A percentile compares a stretch with the other conserved stretches of the same genome.
Conservation (phyloP, 2,329 filamentous ascomycete species). For the Colletotrichum tropicale region DNA sequence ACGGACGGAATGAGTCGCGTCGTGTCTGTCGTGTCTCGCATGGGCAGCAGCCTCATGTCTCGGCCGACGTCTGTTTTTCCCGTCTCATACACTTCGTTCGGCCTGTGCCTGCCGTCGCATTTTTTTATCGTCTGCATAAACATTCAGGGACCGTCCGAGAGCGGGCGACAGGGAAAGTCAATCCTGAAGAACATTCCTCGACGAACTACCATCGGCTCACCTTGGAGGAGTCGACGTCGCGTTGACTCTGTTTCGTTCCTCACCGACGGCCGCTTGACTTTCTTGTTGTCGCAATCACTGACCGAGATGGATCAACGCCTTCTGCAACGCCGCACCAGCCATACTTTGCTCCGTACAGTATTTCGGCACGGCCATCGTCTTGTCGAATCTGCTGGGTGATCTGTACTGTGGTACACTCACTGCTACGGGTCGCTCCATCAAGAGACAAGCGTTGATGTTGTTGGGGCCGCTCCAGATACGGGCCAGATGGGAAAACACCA, state of each 20-base stretch:
- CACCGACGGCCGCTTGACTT: neutral
- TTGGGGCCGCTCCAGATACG: neutral
- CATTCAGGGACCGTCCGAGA: neutral
- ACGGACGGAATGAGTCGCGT: constrained; percentile 7
- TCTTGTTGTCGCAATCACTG: neutral
- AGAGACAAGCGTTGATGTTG: neutral
- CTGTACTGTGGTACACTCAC: neutral
- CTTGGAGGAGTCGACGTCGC: neutral
- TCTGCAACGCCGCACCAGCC: neutral
- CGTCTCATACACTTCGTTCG: neutral
- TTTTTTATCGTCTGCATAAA: neutral
- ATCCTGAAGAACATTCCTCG: neutral
- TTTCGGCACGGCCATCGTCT: neutral
- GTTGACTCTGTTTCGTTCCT: neutral
- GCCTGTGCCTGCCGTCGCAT: neutral
- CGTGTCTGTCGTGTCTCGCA: constrained; percentile 3
- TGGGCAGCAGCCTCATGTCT: constrained; percentile 1
- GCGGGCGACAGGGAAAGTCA: neutral
- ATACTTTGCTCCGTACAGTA: constrained; percentile 8
- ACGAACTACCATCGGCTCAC: neutral
- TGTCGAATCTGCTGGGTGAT: neutral
- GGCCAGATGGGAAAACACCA: neutral
- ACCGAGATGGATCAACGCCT: neutral
- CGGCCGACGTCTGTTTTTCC: neutral
- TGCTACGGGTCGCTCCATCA: constrained; percentile 2